A percentile compares a stretch with the other conserved stretches of the same genome.
phyloP scores from a whole-genome alignment of 768 basidiomycete genomes.

The Tricholoma flavovirens region DNA sequence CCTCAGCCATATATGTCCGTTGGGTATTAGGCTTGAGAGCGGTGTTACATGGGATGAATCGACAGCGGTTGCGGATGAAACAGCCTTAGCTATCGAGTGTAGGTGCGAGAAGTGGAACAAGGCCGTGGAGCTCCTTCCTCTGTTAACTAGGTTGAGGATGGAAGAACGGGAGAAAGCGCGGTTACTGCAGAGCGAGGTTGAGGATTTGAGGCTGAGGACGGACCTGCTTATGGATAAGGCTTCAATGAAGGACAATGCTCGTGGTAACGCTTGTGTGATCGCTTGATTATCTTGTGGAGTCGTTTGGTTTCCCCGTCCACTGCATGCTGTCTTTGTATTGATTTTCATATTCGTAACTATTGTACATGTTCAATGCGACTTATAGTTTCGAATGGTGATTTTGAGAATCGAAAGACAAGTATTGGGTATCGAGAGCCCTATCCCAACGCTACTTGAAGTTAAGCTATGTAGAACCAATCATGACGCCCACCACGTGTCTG shows the following conservation, averaged over 20 bases:
- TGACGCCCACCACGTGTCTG: too few relatives aligned
- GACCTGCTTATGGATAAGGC: slow-evolving; percentile 34
- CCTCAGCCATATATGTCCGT: slow-evolving; percentile 46
- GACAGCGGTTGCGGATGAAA: not conserved
- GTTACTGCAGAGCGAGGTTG: slow-evolving; percentile 38
- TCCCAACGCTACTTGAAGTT: too few relatives aligned
- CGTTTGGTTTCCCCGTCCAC: too few relatives aligned
- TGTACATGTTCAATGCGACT: too few relatives aligned
- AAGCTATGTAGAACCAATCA: too few relatives aligned
- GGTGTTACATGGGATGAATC: slow-evolving; percentile 46
- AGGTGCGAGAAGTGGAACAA: slow-evolving; percentile 19
- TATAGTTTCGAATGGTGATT: too few relatives aligned
- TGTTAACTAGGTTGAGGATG: slow-evolving; percentile 6
- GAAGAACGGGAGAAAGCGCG: slow-evolving; percentile 36
- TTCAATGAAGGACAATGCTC: not conserved
- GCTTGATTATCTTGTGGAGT: not conserved
- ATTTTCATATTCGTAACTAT: not conserved
- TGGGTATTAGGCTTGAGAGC: slow-evolving; percentile 33
- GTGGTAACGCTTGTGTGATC: slow-evolving; percentile 6
- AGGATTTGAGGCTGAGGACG: slow-evolving; percentile 44
- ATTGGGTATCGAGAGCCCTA: too few relatives aligned
- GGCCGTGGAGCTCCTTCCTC: slow-evolving; percentile 8
- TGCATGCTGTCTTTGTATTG: not conserved
- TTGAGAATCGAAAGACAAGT: too few relatives aligned
- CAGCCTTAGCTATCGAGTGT: slow-evolving; percentile 7